A percentile compares a stretch with the other conserved stretches of the same genome.
phyloP scores from a whole-genome alignment of 2,329 filamentous ascomycete genomes.

The Dactylellina parvicollis region DNA sequence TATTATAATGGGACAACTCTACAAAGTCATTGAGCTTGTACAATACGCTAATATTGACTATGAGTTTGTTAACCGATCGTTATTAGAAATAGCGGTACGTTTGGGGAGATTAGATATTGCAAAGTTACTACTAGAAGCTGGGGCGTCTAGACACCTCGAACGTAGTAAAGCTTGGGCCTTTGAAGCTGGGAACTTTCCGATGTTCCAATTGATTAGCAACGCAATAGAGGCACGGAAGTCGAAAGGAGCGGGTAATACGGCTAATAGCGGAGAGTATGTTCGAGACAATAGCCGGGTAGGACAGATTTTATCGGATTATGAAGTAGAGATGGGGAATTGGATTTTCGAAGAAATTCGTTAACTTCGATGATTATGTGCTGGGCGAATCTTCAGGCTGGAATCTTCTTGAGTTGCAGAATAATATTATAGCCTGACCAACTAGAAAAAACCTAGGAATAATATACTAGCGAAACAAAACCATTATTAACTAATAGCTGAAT shows the following conservation, averaged over 20 bases:
- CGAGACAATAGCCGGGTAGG: background rate
- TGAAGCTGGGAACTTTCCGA: background rate
- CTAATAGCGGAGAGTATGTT: background rate
- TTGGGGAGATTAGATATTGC: constrained; percentile 9
- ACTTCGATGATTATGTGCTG: background rate
- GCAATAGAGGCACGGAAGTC: background rate
- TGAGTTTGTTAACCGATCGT: background rate
- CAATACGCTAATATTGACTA: background rate
- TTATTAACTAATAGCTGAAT: too few relatives aligned
- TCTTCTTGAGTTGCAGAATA: too few relatives aligned
- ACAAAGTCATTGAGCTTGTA: background rate
- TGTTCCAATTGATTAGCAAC: background rate
- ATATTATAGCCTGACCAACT: too few relatives aligned
- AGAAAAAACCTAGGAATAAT: background rate
- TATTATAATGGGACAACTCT: background rate
- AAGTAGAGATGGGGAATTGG: too few relatives aligned
- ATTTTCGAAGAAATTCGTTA: too few relatives aligned
- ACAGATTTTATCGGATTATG: background rate
- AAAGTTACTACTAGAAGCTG: constrained; percentile 4
- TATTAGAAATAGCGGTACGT: background rate
- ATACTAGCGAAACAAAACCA: background rate
- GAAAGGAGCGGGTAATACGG: too few relatives aligned
- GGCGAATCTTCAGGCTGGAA: background rate
- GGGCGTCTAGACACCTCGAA: background rate
- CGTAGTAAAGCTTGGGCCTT: background rate